A percentile compares a stretch with the other conserved stretches of the same genome.
Evolutionary conservation across 1,284 basidiomycete genomes (phyloP).

Genomic region (Sanguinoderma infundibulare): DNA sequence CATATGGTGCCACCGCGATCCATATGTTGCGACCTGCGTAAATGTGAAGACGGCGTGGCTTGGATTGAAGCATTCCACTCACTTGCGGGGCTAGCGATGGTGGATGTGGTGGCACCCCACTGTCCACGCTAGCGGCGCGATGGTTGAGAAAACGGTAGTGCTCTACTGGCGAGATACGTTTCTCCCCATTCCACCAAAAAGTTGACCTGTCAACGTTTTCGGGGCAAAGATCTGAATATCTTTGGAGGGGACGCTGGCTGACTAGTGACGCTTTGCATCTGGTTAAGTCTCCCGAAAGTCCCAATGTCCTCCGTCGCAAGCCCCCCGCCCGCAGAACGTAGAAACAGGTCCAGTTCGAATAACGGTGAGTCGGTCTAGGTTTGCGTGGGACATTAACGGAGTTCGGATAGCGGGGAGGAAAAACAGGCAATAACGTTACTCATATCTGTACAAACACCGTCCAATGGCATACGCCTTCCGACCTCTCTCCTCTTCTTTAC

Average conservation of each 20-base stretch:
- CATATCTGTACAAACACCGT: slow-evolving; percentile 20
- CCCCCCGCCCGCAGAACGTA: neutral
- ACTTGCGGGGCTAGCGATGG: neutral
- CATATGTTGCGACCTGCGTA: neutral
- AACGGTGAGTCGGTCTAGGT: neutral
- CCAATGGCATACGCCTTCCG: neutral
- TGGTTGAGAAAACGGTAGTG: neutral
- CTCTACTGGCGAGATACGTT: neutral
- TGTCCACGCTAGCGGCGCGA: neutral
- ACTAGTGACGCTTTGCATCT: too few relatives aligned
- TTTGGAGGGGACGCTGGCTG: too few relatives aligned
- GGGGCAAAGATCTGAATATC: too few relatives aligned
- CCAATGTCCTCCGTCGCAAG: neutral
- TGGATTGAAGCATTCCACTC: neutral
- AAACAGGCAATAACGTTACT: slow-evolving; percentile 20
- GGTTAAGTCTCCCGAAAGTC: neutral
- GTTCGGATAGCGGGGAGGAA: neutral
- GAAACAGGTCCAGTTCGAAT: too few relatives aligned
- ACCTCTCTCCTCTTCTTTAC: neutral
- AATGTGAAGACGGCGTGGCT: neutral
- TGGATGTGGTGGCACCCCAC: neutral
- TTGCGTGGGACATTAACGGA: neutral
- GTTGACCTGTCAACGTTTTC: too few relatives aligned
- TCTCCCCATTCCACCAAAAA: neutral
- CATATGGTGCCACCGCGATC: neutral